phyloP scores from a whole-genome alignment of 805 yeast species.

The Metschnikowia henanensis region DNA sequence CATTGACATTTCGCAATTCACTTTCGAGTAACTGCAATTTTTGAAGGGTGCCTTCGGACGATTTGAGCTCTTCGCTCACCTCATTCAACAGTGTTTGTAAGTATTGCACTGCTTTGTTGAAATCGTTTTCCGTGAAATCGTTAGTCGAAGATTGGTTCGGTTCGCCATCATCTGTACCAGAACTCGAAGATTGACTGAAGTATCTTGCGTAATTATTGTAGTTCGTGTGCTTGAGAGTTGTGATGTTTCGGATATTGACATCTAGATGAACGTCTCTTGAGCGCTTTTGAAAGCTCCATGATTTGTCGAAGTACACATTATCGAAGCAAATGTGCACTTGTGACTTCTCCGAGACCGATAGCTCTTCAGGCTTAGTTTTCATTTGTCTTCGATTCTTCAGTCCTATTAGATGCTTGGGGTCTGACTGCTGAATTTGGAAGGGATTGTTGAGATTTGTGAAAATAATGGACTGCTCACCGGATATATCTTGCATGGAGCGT shows the following conservation, averaged over 20 bases:
- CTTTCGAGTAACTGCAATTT: conserved; percentile 34
- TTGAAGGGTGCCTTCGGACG: conserved; percentile 27
- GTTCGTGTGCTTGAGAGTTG: conserved; percentile 34
- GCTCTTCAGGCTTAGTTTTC: conserved; percentile 17
- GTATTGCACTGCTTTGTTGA: conserved; percentile 30
- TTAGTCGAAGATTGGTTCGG: conserved; percentile 8
- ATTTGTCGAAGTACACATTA: conserved; percentile 40
- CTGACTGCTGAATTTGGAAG: conserved; percentile 16
- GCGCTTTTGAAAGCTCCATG: conserved; percentile 41
- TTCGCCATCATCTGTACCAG: conserved; percentile 2
- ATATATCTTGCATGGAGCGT: conserved; percentile 31
- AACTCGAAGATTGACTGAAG: conserved; percentile 21
- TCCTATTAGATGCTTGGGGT: conserved; percentile 9
- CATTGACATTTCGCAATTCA: conserved; percentile 38
- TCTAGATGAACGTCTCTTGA: conserved; percentile 32
- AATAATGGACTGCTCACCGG: conserved; percentile 32
- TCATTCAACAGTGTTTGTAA: conserved; percentile 32
- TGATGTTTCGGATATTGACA: conserved; percentile 37
- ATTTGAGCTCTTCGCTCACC: conserved; percentile 30
- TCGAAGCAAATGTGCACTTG: conserved; percentile 42
- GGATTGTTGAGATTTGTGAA: conserved; percentile 39
- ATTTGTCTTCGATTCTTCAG: conserved; percentile 9
- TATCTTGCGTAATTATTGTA: conserved; percentile 37
- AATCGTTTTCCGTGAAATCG: conserved; percentile 31
- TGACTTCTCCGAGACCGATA: conserved; percentile 26